Conservation (phyloP, 345 rosid genomes). For the Sisymbrium altissimum region DNA sequence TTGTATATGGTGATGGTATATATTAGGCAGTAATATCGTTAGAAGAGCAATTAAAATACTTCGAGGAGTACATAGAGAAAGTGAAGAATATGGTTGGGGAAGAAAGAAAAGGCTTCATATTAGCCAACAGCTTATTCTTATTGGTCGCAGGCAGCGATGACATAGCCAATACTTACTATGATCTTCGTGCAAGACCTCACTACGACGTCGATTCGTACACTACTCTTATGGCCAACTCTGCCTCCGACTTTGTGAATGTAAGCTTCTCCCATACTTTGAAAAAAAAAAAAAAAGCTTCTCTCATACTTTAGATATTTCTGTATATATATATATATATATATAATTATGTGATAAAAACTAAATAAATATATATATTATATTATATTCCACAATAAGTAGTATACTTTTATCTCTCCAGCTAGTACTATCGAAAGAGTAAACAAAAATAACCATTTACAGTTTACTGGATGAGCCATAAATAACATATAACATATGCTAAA, state of each 20-base stretch:
- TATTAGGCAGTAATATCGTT: slow-evolving; percentile 47
- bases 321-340: background rate
- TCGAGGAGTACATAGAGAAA: slow-evolving; percentile 49
- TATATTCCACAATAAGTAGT: background rate
- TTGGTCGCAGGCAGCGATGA: slow-evolving; percentile 57
- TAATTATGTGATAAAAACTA: too few species aligned
- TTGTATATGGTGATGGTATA: slow-evolving; percentile 3
- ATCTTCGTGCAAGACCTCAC: slow-evolving; percentile 34
- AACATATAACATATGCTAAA: background rate
- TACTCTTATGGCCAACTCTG: slow-evolving; percentile 41
- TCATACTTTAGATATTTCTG: background rate
- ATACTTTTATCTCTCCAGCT: background rate
- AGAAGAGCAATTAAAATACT: slow-evolving; percentile 40
- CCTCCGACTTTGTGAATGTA: slow-evolving; percentile 48
- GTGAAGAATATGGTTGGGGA: slow-evolving; percentile 46
- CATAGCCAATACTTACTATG: slow-evolving; percentile 54
- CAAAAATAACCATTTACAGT: background rate
- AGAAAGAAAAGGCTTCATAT: slow-evolving; percentile 38
- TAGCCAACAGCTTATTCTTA: slow-evolving; percentile 42
- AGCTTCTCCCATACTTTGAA: background rate
- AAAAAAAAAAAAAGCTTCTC: too few species aligned
- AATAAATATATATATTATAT: background rate
- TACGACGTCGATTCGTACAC: slow-evolving; percentile 45
- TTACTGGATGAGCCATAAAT: background rate
- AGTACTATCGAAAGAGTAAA: background rate